phyloP scores from a whole-genome alignment of 192 early-diverging fungal species.

The Umbelopsis vinacea region DNA sequence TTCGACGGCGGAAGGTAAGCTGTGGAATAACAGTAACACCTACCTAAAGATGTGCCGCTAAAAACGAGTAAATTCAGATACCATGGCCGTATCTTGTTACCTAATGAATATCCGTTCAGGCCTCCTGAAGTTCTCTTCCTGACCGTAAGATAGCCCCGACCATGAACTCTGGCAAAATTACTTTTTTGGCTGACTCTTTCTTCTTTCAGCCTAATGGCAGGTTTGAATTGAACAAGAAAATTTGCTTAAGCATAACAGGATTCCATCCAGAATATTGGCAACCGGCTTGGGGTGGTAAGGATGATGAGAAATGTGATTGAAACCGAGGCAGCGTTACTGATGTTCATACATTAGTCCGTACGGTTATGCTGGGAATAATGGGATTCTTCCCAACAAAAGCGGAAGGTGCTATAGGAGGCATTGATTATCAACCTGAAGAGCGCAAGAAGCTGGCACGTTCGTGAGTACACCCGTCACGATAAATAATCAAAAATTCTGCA shows the following conservation, averaged over 20 bases:
- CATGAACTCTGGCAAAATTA: no score
- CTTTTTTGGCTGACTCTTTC: no score
- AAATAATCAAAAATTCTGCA: neutral
- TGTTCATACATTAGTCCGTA: constrained; percentile 60
- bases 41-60: no score
- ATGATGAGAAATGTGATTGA: neutral
- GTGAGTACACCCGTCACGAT: constrained; percentile 34
- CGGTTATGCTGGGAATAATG: constrained; percentile 85
- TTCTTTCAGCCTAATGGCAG: constrained; percentile 71
- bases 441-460: constrained; percentile 61
- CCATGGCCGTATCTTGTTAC: constrained; percentile 91
- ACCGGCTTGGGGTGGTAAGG: constrained; percentile 91
- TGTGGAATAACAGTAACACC: no score
- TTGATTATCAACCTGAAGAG: constrained; percentile 74
- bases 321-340: neutral
- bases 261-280: constrained; percentile 97
- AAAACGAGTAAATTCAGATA: constrained; percentile 49
- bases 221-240: constrained; percentile 92
- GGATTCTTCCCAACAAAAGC: constrained; percentile 89
- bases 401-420: constrained; percentile 79
- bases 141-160: constrained; percentile 53
- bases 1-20: constrained; percentile 78
- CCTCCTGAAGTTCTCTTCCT: constrained; percentile 80
- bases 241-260: constrained; percentile 92
- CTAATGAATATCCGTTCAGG: constrained; percentile 96